These are phyloP conservation scores for Theobroma grandiflorum DNA, from an alignment of 441 rosid genomes.

Conservation along the genomic window DNA sequence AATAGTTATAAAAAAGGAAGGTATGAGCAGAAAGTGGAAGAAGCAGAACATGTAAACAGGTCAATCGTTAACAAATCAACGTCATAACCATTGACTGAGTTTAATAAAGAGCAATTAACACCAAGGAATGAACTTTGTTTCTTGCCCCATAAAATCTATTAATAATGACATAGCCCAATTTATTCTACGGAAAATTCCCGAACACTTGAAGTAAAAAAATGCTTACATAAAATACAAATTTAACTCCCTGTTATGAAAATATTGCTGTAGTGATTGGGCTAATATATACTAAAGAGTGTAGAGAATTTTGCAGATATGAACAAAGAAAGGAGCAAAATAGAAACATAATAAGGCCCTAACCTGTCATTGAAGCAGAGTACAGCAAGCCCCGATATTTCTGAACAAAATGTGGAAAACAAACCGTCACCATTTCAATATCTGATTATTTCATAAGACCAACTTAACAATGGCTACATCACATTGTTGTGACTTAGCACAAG, in stretches of 20 bases:
- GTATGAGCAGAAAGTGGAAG: neutral
- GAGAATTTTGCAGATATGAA: neutral
- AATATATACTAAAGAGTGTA: neutral
- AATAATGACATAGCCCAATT: slow-evolving; percentile 5
- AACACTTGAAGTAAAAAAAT: neutral
- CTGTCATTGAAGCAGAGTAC: slow-evolving; percentile 76
- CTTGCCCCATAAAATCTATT: neutral
- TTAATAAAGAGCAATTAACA: neutral
- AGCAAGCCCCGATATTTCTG: slow-evolving; percentile 65
- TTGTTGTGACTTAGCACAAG: neutral
- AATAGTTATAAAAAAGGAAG: slow-evolving; percentile 27
- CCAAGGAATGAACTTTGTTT: neutral
- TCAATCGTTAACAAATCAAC: neutral
- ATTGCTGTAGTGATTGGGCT: neutral
- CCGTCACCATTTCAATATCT: slow-evolving; percentile 7
- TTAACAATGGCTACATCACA: neutral
- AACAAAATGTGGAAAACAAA: slow-evolving; percentile 32
- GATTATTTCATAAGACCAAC: neutral
- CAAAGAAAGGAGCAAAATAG: neutral
- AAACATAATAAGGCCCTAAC: slow-evolving; percentile 38
- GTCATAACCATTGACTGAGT: neutral
- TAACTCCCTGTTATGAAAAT: neutral
- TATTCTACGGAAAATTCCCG: neutral
- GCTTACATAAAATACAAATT: neutral
- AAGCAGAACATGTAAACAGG: slow-evolving; percentile 22